Evolutionary conservation across 495 filamentous ascomycete genomes (phyloP).

Genomic region (Terfezia boudieri): DNA sequence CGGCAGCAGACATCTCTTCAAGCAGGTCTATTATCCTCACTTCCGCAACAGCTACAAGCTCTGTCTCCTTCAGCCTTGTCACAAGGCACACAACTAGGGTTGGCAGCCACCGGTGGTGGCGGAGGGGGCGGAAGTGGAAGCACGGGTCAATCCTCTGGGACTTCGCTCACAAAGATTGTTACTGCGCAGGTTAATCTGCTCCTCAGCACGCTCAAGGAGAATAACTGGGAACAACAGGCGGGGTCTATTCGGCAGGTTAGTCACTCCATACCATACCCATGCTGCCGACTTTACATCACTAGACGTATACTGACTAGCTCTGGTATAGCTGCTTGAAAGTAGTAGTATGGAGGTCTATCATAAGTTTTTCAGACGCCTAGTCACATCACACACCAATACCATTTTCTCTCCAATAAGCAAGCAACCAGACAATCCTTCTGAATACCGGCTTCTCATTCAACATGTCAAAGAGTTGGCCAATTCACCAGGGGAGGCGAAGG

Average conservation of each 20-base stretch:
- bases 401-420: conserved; percentile 60
- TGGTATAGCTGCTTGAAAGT: conserved; percentile 57
- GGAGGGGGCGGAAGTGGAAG: conserved; percentile 18
- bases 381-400: conserved; percentile 60
- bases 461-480: conserved; percentile 61
- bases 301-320: not conserved
- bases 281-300: too few species aligned
- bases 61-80: conserved; percentile 13
- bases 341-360: conserved; percentile 93
- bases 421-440: conserved; percentile 47
- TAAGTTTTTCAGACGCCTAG: conserved; percentile 74
- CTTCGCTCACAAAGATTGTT: conserved; percentile 52
- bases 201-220: conserved; percentile 78
- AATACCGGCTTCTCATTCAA: conserved; percentile 55
- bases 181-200: conserved; percentile 87
- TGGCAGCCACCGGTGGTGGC: conserved; percentile 18
- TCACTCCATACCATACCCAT: not conserved
- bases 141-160: conserved; percentile 10
- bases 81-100: conserved; percentile 14
- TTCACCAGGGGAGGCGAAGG: conserved; percentile 51
- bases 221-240: conserved; percentile 83
- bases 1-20: conserved; percentile 3
- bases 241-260: conserved; percentile 79
- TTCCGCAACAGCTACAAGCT: conserved; percentile 11
- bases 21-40: conserved; percentile 8